A percentile compares a stretch with the other conserved stretches of the same genome.
Conservation (phyloP, 73 alveolate genomes). For the Paraurostyla sp. region DNA sequence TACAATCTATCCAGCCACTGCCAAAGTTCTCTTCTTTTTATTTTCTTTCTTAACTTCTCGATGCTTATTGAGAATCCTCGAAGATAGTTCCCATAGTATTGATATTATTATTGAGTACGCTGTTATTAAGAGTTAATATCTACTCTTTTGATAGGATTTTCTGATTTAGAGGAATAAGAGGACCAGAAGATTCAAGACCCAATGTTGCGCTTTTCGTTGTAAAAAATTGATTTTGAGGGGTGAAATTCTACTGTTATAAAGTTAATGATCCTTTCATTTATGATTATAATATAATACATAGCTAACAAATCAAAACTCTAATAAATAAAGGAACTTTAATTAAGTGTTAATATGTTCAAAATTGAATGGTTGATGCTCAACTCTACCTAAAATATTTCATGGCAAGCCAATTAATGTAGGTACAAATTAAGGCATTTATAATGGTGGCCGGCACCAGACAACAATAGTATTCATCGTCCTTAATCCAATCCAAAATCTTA, state of each 20-base stretch:
- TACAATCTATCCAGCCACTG: not conserved
- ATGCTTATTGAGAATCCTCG: not conserved
- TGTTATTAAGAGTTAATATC: not conserved
- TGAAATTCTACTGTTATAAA: not conserved
- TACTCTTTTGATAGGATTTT: not conserved
- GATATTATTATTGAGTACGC: not conserved
- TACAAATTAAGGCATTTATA: slow-evolving; percentile 33
- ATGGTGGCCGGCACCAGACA: slow-evolving; percentile 67
- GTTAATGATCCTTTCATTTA: no score
- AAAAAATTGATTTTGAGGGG: not conserved
- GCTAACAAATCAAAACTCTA: no score
- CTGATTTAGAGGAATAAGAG: not conserved
- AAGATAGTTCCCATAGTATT: no score
- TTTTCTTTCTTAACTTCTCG: not conserved
- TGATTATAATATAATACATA: no score
- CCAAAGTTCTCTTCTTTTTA: not conserved
- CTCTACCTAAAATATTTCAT: slow-evolving; percentile 82
- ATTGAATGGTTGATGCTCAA: slow-evolving; percentile 19
- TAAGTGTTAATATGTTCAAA: not conserved
- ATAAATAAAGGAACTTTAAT: not conserved
- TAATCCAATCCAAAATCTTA: slow-evolving; percentile 58
- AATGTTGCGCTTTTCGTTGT: not conserved
- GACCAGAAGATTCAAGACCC: not conserved
- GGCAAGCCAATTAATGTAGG: slow-evolving; percentile 78
- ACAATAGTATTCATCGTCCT: slow-evolving; percentile 77